phyloP scores from a whole-genome alignment of 2,329 filamentous ascomycete genomes.

The Fusarium sp. region DNA sequence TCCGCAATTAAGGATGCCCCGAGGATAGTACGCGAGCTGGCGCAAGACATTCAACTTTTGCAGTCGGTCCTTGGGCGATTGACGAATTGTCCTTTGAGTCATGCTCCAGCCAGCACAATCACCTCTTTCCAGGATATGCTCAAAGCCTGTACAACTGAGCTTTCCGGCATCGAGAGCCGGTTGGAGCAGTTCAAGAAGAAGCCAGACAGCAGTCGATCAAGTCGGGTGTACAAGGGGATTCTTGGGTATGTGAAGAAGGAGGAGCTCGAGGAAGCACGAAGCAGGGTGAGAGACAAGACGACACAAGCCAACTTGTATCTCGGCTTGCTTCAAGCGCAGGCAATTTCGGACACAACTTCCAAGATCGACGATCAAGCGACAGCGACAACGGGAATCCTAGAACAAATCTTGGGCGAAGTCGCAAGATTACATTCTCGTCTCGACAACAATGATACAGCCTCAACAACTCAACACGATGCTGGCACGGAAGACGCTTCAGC shows the following conservation, averaged over 20 bases:
- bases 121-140: conserved; percentile 10
- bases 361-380: conserved; percentile 10
- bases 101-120: conserved; percentile 6
- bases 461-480: background rate
- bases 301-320: conserved; percentile 26
- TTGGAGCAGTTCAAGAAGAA: background rate
- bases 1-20: conserved; percentile 17
- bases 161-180: conserved; percentile 2
- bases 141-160: background rate
- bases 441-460: background rate
- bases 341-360: conserved; percentile 13
- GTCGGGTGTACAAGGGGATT: background rate
- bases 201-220: background rate
- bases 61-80: conserved; percentile 10
- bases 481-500: background rate
- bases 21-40: background rate
- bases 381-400: conserved; percentile 11
- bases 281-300: conserved; percentile 21
- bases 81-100: background rate
- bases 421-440: conserved; percentile 10
- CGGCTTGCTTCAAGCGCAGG: conserved; percentile 24
- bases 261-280: conserved; percentile 15
- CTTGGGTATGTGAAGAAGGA: conserved; percentile 24
- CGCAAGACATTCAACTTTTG: background rate
- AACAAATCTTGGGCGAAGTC: conserved; percentile 20